Percentiles rank a stretch among this genome's conserved stretches.
Evolutionary conservation across 2,329 filamentous ascomycete genomes (phyloP).

Genomic region (Sporothrix pseudoabietina): DNA sequence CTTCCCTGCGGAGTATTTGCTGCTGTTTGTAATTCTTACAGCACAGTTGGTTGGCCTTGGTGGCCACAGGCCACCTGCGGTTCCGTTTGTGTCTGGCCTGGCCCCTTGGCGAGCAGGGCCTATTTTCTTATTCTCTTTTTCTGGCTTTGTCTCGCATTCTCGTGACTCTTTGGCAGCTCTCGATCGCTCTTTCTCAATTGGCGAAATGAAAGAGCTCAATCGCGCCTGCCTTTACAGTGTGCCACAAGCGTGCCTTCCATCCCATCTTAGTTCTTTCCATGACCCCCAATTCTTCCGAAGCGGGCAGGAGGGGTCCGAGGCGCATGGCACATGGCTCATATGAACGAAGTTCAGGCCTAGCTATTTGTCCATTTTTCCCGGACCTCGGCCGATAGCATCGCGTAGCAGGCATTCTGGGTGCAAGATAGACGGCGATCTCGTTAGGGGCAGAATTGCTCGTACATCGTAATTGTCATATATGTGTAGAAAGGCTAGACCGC

Average conservation of each 20-base stretch:
- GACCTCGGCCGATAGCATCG: not conserved
- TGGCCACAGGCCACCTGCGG: not conserved
- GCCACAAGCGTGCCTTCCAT: conserved; percentile 2
- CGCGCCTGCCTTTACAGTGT: not conserved
- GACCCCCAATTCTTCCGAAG: not conserved
- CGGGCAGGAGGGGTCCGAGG: not conserved
- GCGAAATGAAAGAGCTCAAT: not conserved
- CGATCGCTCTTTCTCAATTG: not conserved
- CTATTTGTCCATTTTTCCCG: not conserved
- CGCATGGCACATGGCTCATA: not conserved
- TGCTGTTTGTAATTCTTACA: not conserved
- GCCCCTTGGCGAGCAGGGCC: not conserved
- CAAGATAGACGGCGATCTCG: not conserved
- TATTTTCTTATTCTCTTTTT: not conserved
- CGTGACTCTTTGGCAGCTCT: no score
- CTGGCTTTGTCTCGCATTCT: not conserved
- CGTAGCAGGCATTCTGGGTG: not conserved
- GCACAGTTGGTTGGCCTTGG: not conserved
- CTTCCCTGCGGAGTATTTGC: not conserved
- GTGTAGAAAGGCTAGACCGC: not conserved
- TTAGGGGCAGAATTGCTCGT: not conserved
- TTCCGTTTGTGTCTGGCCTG: not conserved
- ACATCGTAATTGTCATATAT: not conserved
- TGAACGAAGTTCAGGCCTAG: not conserved
- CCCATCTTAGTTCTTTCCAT: not conserved